These are phyloP conservation scores for Aspergillus sparsus DNA, from an alignment of 495 filamentous ascomycete genomes.

Conservation along the genomic window DNA sequence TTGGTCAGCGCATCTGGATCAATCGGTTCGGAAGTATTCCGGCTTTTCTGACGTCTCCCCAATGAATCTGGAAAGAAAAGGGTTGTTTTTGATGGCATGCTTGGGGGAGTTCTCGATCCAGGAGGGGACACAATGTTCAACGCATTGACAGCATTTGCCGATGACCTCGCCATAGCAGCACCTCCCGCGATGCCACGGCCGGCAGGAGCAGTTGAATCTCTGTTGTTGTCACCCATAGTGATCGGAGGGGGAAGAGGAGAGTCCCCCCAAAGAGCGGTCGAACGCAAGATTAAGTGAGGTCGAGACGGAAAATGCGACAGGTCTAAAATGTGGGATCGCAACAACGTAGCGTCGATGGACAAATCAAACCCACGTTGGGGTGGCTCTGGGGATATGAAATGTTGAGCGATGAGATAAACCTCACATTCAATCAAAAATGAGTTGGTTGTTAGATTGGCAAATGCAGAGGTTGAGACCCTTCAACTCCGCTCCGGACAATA, in stretches of 20 bases:
- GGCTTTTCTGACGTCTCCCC: conserved; percentile 28
- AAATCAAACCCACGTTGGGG: conserved; percentile 9
- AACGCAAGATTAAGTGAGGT: conserved; percentile 17
- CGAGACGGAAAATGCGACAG: conserved; percentile 27
- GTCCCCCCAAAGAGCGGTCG: conserved; percentile 24
- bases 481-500: conserved; percentile 30
- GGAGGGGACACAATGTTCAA: conserved; percentile 44
- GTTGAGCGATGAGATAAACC: conserved; percentile 10
- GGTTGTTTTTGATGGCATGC: conserved; percentile 43
- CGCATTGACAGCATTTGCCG: conserved; percentile 24
- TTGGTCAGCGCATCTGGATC: conserved; percentile 63
- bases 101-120: conserved; percentile 48
- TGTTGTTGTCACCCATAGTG: conserved; percentile 29
- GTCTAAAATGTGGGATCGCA: conserved; percentile 21
- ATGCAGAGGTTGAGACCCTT: conserved; percentile 21
- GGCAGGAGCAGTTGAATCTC: conserved; percentile 19
- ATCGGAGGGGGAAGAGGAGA: conserved; percentile 5
- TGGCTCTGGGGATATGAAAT: conserved; percentile 9
- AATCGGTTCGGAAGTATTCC: conserved; percentile 55
- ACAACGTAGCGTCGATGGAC: conserved; percentile 16
- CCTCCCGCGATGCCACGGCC: conserved; percentile 20
- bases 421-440: conserved; percentile 14
- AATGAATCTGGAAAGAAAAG: conserved; percentile 41
- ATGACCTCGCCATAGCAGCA: conserved; percentile 22
- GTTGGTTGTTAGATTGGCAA: conserved; percentile 17